These are phyloP conservation scores for Gloeostereum incarnatum DNA, from an alignment of 768 basidiomycete species.

Conservation along the genomic window DNA sequence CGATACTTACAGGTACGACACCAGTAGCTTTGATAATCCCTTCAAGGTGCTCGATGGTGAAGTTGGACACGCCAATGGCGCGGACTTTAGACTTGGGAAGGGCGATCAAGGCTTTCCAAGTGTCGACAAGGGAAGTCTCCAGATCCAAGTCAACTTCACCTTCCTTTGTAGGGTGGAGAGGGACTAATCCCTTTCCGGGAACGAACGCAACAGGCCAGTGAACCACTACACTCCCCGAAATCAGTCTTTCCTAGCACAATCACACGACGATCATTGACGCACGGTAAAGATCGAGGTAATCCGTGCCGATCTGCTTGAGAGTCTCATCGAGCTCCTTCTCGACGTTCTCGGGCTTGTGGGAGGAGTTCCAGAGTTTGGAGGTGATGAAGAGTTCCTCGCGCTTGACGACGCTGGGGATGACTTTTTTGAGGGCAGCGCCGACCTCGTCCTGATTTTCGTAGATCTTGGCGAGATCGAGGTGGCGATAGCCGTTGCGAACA, in stretches of 20 bases:
- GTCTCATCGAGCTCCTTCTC: conserved; percentile 74
- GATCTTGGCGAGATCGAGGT: conserved; percentile 77
- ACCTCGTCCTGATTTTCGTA: conserved; percentile 78
- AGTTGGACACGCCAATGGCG: conserved; percentile 79
- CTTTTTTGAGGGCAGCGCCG: conserved; percentile 64
- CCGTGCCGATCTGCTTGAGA: conserved; percentile 57
- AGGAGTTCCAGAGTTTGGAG: conserved; percentile 76
- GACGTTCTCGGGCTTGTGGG: conserved; percentile 56
- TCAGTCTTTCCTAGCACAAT: background rate
- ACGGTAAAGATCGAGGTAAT: conserved; percentile 81
- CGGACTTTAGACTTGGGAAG: conserved; percentile 67
- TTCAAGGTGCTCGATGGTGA: conserved; percentile 56
- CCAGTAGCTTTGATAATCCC: conserved; percentile 61
- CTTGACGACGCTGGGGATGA: conserved; percentile 68
- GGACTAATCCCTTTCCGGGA: conserved; percentile 39
- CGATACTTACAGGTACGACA: conserved; percentile 50
- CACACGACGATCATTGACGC: conserved; percentile 15
- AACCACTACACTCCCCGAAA: conserved; percentile 35
- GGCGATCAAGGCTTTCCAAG: conserved; percentile 73
- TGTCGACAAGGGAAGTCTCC: conserved; percentile 57
- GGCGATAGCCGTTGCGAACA: conserved; percentile 68
- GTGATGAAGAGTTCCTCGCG: conserved; percentile 79
- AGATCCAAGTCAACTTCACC: conserved; percentile 48
- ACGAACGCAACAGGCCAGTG: conserved; percentile 76
- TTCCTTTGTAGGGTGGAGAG: conserved; percentile 33